Evolutionary conservation across 2,329 filamentous ascomycete species (phyloP).

Genomic region (Nannizzia gypsea): DNA sequence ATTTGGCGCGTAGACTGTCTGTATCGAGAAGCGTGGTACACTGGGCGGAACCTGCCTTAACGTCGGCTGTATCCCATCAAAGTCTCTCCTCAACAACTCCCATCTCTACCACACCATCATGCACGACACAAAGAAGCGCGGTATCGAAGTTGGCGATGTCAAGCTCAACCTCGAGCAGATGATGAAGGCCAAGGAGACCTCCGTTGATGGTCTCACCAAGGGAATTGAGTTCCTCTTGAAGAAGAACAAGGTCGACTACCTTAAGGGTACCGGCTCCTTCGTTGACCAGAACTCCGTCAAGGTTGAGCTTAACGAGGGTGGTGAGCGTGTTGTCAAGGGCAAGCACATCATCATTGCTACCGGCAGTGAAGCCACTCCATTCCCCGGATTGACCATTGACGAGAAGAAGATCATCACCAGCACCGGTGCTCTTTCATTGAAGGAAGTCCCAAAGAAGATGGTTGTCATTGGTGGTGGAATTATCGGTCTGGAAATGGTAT

Average conservation of each 20-base stretch:
- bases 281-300: constrained; percentile 82
- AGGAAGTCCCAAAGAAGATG: constrained; percentile 91
- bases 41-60: constrained; percentile 97
- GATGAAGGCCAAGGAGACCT: constrained; percentile 98
- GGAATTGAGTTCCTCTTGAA: constrained; percentile 97
- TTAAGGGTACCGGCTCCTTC: constrained; percentile 86
- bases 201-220: constrained; percentile 81
- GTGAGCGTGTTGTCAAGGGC: constrained; percentile 71
- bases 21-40: constrained; percentile 93
- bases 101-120: constrained; percentile 95
- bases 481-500: constrained; percentile 93
- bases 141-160: constrained; percentile 94
- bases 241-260: constrained; percentile 97
- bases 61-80: constrained; percentile 97
- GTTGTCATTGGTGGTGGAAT: constrained; percentile 96
- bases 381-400: constrained; percentile 89
- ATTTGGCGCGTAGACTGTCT: constrained; percentile 57
- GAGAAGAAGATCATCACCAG: constrained; percentile 96
- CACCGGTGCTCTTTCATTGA: constrained; percentile 81
- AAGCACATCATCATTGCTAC: constrained; percentile 99
- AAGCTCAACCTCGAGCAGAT: constrained; percentile 89
- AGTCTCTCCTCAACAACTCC: constrained; percentile 98
- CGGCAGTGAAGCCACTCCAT: constrained; percentile 87
- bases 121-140: constrained; percentile 92
- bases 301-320: constrained; percentile 80